A percentile compares a stretch with the other conserved stretches of the same genome.
Evolutionary conservation across 73 alveolate genomes (phyloP).

Genomic region (Tetrahymena borealis): DNA sequence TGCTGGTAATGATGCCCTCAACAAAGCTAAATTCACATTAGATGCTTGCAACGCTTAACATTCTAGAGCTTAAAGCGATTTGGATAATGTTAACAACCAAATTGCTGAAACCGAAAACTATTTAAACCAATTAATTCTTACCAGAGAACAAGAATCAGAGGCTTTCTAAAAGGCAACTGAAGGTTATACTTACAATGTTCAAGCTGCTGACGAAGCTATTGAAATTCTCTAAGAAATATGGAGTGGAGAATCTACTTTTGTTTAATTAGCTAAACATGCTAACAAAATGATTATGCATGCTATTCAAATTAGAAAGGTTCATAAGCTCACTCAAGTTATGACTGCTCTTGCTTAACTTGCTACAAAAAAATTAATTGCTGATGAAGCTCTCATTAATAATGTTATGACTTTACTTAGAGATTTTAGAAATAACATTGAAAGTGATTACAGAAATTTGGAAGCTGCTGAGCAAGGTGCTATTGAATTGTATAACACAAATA

Average conservation of each 20-base stretch:
- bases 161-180: not conserved
- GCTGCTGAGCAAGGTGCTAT: not conserved
- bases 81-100: not conserved
- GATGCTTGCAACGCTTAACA: not conserved
- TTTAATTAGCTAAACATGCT: not conserved
- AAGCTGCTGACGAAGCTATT: not conserved
- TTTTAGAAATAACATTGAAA: not conserved
- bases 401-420: not conserved
- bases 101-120: not conserved
- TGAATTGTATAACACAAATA: not conserved
- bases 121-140: not conserved
- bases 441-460: not conserved
- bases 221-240: not conserved
- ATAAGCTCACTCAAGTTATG: not conserved
- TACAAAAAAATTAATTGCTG: not conserved
- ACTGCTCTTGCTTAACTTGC: not conserved
- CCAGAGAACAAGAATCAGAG: not conserved
- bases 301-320: not conserved
- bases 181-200: not conserved
- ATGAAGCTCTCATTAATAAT: not conserved
- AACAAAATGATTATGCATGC: not conserved
- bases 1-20: not conserved
- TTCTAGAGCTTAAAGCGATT: not conserved
- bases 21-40: not conserved
- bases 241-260: not conserved